A percentile compares a stretch with the other conserved stretches of the same genome.
Conservation (phyloP, 2,329 filamentous ascomycete species). For the Botryosphaeria dothidea region DNA sequence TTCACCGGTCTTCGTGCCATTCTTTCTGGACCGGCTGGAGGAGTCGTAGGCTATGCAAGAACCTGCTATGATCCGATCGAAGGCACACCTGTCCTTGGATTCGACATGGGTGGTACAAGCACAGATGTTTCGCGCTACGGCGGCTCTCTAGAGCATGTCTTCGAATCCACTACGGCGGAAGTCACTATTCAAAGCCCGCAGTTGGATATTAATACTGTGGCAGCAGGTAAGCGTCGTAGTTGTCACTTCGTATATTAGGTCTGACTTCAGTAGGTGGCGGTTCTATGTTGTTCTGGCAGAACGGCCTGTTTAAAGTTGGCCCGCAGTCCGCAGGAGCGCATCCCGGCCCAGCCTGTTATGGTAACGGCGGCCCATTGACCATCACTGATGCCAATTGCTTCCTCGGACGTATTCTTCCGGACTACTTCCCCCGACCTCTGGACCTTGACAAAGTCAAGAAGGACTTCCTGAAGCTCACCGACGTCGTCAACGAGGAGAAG, state of each 20-base stretch:
- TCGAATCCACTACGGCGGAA: conserved; percentile 89
- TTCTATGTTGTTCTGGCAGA: conserved; percentile 81
- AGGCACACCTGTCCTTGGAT: conserved; percentile 84
- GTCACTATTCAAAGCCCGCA: conserved; percentile 91
- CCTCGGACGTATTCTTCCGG: conserved; percentile 62
- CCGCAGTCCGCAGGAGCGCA: conserved; percentile 88
- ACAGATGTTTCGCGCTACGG: conserved; percentile 87
- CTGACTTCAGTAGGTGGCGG: conserved; percentile 67
- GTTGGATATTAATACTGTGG: conserved; percentile 82
- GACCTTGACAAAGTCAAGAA: conserved; percentile 53
- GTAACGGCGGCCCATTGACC: conserved; percentile 83
- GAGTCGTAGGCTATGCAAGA: conserved; percentile 90
- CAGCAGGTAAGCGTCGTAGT: conserved; percentile 21
- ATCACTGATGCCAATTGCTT: conserved; percentile 84
- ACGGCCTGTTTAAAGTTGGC: conserved; percentile 86
- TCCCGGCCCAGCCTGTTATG: conserved; percentile 86
- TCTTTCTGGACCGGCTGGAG: conserved; percentile 86
- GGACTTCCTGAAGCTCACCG: conserved; percentile 43
- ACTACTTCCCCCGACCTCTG: conserved; percentile 38
- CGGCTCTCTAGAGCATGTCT: conserved; percentile 88
- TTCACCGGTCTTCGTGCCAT: conserved; percentile 87
- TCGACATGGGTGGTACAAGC: conserved; percentile 87
- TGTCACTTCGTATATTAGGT: not conserved
- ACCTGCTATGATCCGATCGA: conserved; percentile 85
- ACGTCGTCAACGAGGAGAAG: conserved; percentile 42